Evolutionary conservation across 2,329 filamentous ascomycete species (phyloP), one percentile per base, ranked within the genome.

Genomic region (Cladophialophora yegresii): DNA sequence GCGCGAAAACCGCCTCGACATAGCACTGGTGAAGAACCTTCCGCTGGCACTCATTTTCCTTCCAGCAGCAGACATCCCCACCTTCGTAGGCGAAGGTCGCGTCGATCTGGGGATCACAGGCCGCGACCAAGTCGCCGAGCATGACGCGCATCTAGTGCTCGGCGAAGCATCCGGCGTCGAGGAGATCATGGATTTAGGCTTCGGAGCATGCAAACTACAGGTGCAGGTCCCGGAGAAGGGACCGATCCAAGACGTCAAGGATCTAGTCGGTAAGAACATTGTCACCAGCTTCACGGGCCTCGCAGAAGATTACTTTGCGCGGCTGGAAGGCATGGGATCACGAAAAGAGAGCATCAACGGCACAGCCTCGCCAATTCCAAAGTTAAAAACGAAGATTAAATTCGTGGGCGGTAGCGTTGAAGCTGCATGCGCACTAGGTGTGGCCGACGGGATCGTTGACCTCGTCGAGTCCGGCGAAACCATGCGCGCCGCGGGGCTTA

Each of bases 391-490:
- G 9, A 92, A 92, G 74, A 92, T 99, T 73, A 91, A 96, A 73
- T 96, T 95, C 78, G 85, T 98, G 66, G 95, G 93, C 69, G 95
- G 95, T 16, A 98, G 93, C 82, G 95, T 99, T 36, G 95, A 99
- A 80, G 93, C 95, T 58, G 93, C 95, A 45, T 99, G 95, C 75
- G 93, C 95, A 22, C 82, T 99, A 61, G 95, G 95, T 59, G 93
- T 98, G 30, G 95, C 95, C 50, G 93, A 98, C 76, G 95, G 93
- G 57, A 97, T 99, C 76, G 92, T 99, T 54, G 95, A 99, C 80
- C 87, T 99, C 63, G 95, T 99, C 75, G 92, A 99, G 82, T 98
- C 95, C 22, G 95, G 95, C 62, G 93, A 98, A 79, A 99, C 95
- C 0, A 99, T 99, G 95, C 90, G 91, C 74, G 95, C 93, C 22